Conservation (phyloP, 192 early-diverging fungal species). For the Backusella psychrophila region DNA sequence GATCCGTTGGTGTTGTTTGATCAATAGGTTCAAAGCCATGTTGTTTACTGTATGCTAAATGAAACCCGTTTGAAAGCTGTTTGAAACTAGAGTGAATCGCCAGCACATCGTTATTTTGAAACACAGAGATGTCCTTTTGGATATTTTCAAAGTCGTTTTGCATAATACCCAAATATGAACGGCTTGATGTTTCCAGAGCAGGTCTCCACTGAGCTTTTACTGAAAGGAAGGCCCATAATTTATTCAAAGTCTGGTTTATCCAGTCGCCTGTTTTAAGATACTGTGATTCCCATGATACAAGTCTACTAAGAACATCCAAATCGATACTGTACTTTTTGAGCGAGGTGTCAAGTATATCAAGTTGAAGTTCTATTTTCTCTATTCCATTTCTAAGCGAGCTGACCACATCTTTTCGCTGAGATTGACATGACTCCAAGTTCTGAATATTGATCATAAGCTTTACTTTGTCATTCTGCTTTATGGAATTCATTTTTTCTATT, state of each 20-base stretch:
- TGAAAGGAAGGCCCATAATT: conserved; percentile 15
- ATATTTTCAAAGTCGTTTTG: not conserved
- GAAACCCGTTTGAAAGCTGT: conserved; percentile 23
- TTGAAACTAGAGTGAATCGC: conserved; percentile 10
- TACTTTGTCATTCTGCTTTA: conserved; percentile 10
- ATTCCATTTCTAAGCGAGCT: not conserved
- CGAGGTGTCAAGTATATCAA: not conserved
- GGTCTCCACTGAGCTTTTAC: conserved; percentile 20
- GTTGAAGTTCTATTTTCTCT: not conserved
- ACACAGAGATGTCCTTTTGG: conserved; percentile 12
- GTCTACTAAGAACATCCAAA: conserved; percentile 12
- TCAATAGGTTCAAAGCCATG: not conserved
- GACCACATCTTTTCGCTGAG: no score
- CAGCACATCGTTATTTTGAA: conserved; percentile 19
- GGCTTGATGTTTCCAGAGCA: not conserved
- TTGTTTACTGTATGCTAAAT: not conserved
- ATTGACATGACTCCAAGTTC: conserved; percentile 1
- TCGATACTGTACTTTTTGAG: conserved; percentile 10
- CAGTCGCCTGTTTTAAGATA: conserved; percentile 11
- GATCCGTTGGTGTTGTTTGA: not conserved
- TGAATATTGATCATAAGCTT: conserved; percentile 14
- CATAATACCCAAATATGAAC: not conserved
- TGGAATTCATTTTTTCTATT: conserved; percentile 5
- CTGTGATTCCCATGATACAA: conserved; percentile 19
- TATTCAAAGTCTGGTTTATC: conserved; percentile 6